These are phyloP conservation scores for Penicillium sp. DNA, from an alignment of 2,329 filamentous ascomycete genomes.

Conservation along the genomic window DNA sequence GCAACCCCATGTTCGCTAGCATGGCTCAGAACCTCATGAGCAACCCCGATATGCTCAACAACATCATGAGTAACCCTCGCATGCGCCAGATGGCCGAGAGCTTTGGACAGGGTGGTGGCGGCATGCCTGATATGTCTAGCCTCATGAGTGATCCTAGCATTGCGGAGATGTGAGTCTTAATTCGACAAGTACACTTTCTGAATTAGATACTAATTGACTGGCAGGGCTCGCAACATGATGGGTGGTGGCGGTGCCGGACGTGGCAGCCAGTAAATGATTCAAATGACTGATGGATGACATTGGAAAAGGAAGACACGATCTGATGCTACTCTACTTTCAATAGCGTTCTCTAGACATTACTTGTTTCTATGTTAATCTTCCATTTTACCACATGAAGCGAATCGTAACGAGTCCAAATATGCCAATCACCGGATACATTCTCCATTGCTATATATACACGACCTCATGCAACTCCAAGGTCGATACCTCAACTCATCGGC, in stretches of 20 bases:
- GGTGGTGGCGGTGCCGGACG: conserved; percentile 48
- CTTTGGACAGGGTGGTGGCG: conserved; percentile 65
- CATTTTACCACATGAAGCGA: background rate
- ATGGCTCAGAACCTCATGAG: conserved; percentile 98
- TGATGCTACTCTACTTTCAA: conserved; percentile 18
- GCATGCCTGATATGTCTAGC: conserved; percentile 81
- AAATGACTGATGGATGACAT: conserved; percentile 16
- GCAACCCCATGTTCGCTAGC: conserved; percentile 94
- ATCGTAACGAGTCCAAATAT: background rate
- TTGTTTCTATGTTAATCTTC: background rate
- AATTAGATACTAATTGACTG: conserved; percentile 2
- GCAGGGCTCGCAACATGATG: conserved; percentile 67
- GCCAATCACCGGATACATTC: conserved; percentile 3
- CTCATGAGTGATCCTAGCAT: conserved; percentile 92
- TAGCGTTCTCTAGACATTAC: conserved; percentile 21
- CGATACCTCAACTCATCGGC: background rate
- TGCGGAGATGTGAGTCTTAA: conserved; percentile 77
- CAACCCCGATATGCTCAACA: conserved; percentile 88
- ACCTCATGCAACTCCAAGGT: conserved; percentile 8
- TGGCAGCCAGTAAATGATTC: conserved; percentile 19
- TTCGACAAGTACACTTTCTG: background rate
- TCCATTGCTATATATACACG: conserved; percentile 18
- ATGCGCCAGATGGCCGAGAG: conserved; percentile 82
- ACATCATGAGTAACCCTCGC: conserved; percentile 90
- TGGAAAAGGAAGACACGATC: conserved; percentile 19